Percentiles rank a stretch among this genome's conserved stretches.
Conservation (phyloP, 768 basidiomycete genomes). For the Auriscalpium orientale region DNA sequence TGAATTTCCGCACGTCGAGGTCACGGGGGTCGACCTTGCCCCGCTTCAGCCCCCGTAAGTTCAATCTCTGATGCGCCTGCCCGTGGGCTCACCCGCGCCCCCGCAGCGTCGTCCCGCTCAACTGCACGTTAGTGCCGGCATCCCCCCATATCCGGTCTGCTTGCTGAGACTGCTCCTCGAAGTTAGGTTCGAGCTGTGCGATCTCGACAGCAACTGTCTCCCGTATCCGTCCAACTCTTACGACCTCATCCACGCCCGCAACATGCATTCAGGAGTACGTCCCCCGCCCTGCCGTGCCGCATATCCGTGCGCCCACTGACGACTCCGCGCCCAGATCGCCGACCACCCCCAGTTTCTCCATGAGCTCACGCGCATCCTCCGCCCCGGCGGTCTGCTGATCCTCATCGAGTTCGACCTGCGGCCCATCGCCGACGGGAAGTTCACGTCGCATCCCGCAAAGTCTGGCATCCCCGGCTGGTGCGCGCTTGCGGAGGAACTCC, state of each 20-base stretch:
- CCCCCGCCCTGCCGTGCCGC: conserved; percentile 10
- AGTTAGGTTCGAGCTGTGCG: conserved; percentile 61
- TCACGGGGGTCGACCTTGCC: conserved; percentile 64
- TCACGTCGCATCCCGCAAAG: conserved; percentile 21
- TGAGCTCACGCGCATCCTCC: conserved; percentile 58
- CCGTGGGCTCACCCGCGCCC: background rate
- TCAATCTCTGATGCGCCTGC: conserved; percentile 2
- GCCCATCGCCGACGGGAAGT: conserved; percentile 41
- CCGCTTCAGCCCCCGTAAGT: conserved; percentile 63
- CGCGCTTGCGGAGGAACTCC: conserved; percentile 55
- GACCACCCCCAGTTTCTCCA: conserved; percentile 53
- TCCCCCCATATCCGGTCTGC: background rate
- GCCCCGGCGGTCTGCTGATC: conserved; percentile 63
- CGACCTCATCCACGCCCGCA: conserved; percentile 64
- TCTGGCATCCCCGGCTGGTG: conserved; percentile 51
- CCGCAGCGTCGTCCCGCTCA: conserved; percentile 52
- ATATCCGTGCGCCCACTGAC: conserved; percentile 4
- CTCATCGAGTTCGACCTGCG: conserved; percentile 54
- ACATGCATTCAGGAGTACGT: conserved; percentile 59
- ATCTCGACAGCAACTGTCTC: conserved; percentile 50
- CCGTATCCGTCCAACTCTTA: conserved; percentile 60
- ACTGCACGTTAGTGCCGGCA: conserved; percentile 57
- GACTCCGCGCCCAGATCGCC: conserved; percentile 36
- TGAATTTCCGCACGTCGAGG: conserved; percentile 58
- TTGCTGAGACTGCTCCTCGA: background rate